phyloP scores from a whole-genome alignment of 345 rosid species.

The Noccaea bulbosa region DNA sequence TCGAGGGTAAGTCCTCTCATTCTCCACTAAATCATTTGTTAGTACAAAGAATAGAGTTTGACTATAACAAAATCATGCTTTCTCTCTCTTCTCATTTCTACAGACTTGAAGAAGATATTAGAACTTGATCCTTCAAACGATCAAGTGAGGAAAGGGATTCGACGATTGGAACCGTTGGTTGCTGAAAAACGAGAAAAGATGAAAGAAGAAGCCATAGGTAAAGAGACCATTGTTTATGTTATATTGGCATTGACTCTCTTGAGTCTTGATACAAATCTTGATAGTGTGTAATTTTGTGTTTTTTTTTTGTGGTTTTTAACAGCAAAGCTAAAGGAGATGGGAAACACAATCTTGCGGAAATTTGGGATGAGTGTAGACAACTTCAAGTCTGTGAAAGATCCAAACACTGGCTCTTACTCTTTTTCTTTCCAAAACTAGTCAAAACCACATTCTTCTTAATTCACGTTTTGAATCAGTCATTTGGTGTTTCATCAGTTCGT shows the following conservation, averaged over 20 bases:
- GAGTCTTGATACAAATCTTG: not conserved
- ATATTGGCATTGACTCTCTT: not conserved
- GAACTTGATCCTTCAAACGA: slow-evolving; percentile 77
- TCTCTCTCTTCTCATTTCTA: not conserved
- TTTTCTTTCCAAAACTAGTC: slow-evolving; percentile 60
- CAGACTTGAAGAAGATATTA: slow-evolving; percentile 77
- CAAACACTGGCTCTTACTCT: slow-evolving; percentile 87
- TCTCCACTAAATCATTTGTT: not conserved
- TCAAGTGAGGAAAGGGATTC: slow-evolving; percentile 64
- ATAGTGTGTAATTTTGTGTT: slow-evolving; percentile 5
- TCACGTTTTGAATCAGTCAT: slow-evolving; percentile 8
- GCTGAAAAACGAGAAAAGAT: slow-evolving; percentile 80
- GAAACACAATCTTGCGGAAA: slow-evolving; percentile 71
- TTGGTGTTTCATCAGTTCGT: not conserved
- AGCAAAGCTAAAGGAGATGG: slow-evolving; percentile 87
- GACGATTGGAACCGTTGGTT: slow-evolving; percentile 73
- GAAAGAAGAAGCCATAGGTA: slow-evolving; percentile 98
- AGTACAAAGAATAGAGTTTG: slow-evolving; percentile 4
- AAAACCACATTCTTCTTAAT: not conserved
- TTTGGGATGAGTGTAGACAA: slow-evolving; percentile 92
- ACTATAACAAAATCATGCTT: not conserved
- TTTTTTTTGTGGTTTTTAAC: slow-evolving; percentile 28
- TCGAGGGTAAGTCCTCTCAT: slow-evolving; percentile 54
- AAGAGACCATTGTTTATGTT: slow-evolving; percentile 25
- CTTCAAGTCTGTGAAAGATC: slow-evolving; percentile 91